phyloP scores from a whole-genome alignment of 2,329 filamentous ascomycete species.

The Ophiocordyceps sinensis region DNA sequence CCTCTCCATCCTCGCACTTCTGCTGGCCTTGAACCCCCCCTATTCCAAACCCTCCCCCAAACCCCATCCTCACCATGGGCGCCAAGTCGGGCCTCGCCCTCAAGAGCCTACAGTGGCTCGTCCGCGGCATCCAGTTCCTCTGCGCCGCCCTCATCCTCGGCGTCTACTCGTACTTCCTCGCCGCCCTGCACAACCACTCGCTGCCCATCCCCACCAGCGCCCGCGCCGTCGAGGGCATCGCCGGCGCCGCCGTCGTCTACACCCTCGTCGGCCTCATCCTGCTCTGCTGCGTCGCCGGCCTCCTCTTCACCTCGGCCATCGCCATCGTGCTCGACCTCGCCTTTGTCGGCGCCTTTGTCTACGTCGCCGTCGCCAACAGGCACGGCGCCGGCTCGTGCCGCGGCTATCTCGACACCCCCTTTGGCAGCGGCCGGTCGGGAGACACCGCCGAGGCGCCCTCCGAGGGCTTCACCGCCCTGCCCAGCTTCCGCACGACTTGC shows the following conservation, averaged over 20 bases:
- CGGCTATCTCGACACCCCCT: constrained; percentile 45
- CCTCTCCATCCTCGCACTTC: too few species aligned
- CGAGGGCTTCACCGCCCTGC: constrained; percentile 32
- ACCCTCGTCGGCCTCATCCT: constrained; percentile 56
- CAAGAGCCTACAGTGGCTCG: constrained; percentile 52
- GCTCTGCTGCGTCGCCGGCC: constrained; percentile 66
- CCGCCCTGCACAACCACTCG: constrained; percentile 51
- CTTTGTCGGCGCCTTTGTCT: constrained; percentile 67
- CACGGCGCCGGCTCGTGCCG: constrained; percentile 52
- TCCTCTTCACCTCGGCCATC: constrained; percentile 56
- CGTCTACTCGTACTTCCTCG: constrained; percentile 76
- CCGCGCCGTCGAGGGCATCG: constrained; percentile 64
- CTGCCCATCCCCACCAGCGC: constrained; percentile 48
- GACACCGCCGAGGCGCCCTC: constrained; percentile 29
- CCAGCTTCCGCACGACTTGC: constrained; percentile 44
- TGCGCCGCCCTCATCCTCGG: constrained; percentile 61
- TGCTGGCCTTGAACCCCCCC: too few species aligned
- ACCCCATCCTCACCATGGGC: constrained; percentile 11
- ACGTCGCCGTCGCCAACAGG: constrained; percentile 62
- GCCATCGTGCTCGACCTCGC: constrained; percentile 63
- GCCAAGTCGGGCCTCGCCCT: constrained; percentile 35
- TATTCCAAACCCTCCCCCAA: too few species aligned
- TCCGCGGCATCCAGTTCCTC: constrained; percentile 61
- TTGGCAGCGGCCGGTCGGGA: constrained; percentile 48
- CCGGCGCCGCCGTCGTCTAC: constrained; percentile 63